phyloP scores from a whole-genome alignment of 768 basidiomycete species.

The Trametes sanguinea region DNA sequence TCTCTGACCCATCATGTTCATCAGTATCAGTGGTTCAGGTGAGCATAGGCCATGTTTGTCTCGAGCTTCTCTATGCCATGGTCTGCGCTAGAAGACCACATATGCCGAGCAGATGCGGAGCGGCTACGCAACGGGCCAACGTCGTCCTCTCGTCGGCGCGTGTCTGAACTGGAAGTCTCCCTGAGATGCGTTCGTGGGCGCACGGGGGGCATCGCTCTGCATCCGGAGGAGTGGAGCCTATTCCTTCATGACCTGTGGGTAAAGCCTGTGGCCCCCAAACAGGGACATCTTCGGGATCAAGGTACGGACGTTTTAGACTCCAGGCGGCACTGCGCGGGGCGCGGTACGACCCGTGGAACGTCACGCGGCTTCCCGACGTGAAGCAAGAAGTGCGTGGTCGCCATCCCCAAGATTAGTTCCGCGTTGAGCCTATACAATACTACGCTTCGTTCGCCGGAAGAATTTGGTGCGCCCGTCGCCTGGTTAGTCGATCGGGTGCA shows the following conservation, averaged over 20 bases:
- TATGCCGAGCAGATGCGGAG: neutral
- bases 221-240: neutral
- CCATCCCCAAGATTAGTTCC: too few relatives aligned
- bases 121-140: neutral
- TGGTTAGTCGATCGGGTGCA: neutral
- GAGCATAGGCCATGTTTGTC: neutral
- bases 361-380: too few relatives aligned
- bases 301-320: neutral
- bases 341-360: too few relatives aligned
- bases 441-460: neutral
- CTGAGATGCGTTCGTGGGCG: too few relatives aligned
- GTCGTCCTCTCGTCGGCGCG: neutral
- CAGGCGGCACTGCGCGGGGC: too few relatives aligned
- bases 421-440: neutral
- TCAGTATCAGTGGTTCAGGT: neutral
- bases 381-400: too few relatives aligned
- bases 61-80: neutral
- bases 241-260: neutral
- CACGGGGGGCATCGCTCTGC: too few relatives aligned
- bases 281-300: neutral
- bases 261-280: neutral
- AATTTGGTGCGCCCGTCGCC: neutral
- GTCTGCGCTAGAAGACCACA: neutral
- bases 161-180: neutral
- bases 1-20: too few relatives aligned